Conservation (phyloP, 805 yeast genomes). For the Nakazawaea laoshanensis region DNA sequence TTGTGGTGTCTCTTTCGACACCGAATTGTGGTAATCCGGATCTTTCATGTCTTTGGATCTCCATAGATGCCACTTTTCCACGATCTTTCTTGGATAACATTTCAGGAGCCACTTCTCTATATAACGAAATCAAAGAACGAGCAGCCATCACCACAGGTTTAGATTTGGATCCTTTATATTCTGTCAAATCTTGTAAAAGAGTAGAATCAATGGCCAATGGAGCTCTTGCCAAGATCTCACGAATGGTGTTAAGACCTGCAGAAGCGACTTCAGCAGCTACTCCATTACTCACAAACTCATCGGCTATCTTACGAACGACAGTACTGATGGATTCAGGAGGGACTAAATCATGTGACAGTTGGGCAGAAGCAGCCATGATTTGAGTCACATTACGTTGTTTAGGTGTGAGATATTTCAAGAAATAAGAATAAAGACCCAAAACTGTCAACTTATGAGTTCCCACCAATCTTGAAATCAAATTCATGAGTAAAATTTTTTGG, state of each 20-base stretch:
- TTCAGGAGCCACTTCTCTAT: constrained; percentile 94
- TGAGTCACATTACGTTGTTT: constrained; percentile 92
- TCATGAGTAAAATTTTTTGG: constrained; percentile 84
- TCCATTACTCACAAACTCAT: constrained; percentile 97
- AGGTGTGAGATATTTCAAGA: constrained; percentile 86
- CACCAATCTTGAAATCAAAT: constrained; percentile 76
- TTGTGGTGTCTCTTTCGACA: constrained; percentile 51
- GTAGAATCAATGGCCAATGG: constrained; percentile 90
- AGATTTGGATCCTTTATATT: constrained; percentile 86
- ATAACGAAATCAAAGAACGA: constrained; percentile 72
- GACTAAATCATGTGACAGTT: constrained; percentile 91
- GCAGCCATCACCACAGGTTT: constrained; percentile 96
- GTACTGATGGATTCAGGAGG: constrained; percentile 88
- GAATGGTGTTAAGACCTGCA: constrained; percentile 91
- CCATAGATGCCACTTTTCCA: constrained; percentile 88
- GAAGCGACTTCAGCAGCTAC: constrained; percentile 97
- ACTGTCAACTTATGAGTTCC: constrained; percentile 94
- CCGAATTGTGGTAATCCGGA: constrained; percentile 59
- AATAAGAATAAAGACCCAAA: constrained; percentile 81
- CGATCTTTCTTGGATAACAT: constrained; percentile 87
- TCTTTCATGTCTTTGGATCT: constrained; percentile 53
- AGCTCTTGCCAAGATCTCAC: constrained; percentile 89
- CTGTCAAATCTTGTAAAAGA: constrained; percentile 80
- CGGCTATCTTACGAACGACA: constrained; percentile 86
- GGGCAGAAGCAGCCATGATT: constrained; percentile 95